Evolutionary conservation across 2,329 filamentous ascomycete genomes (phyloP), one percentile per base, ranked within the genome.

Genomic region (Paecilomyces niveus): DNA sequence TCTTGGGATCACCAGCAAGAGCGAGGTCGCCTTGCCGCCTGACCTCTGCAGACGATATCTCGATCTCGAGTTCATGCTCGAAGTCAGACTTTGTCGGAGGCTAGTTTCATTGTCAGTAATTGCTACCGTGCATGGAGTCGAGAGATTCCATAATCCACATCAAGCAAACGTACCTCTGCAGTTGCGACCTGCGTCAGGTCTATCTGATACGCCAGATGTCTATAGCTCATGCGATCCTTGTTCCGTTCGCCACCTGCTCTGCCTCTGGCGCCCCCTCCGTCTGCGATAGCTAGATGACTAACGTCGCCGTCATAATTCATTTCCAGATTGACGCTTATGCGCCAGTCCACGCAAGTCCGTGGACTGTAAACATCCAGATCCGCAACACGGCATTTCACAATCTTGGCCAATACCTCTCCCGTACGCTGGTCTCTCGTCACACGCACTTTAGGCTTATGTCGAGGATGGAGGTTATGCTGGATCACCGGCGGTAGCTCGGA

Each of bases 251-350:
- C 70, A 13, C 66, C 75, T 52, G 73, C 76, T 35, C 70, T 71
- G 3, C 76, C 77, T 9, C 67, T 64, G 3, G 63, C 63, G 11
- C 67, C 66, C 39, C 72, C 73, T 24, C 81, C 79, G 8, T 71
- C 67, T 11, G 72, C 67, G 3, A 79, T 73, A 0, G 76, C 71
- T 2, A 86, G 73, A 22, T 78, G 76, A 7, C 85, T 80, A 0
- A 89, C 68, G 1, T 85, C 80, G 24, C 92, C 90, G 3, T 91
- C 83, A 78, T 87, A 96, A 57, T 88, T 83, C 84, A 95, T 92
- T 84, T 99, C 95, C 1, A 99, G 83, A 70, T 96, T 97, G 69
- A 99, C 86, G 67, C 91, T 96, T 65, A 99, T 87, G 10, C 94
- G 89, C 75, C 92, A 96, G 74, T 99, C 94, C 68, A 97, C 89